Evolutionary conservation across 2,329 filamentous ascomycete species (phyloP).

Genomic region (Thelonectria olida): DNA sequence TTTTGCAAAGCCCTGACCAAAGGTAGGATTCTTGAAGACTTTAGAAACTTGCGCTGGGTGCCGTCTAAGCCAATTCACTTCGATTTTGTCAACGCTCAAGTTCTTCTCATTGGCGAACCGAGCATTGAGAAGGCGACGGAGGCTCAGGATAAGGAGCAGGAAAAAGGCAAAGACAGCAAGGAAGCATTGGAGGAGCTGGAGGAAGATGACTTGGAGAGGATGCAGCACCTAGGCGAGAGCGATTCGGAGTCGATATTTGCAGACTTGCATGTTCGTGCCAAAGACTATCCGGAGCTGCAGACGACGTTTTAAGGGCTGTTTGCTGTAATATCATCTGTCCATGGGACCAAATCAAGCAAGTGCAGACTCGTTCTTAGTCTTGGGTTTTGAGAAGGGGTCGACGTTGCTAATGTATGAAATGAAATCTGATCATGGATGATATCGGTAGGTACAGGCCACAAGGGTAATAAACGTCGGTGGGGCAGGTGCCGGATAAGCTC

Average conservation of each 20-base stretch:
- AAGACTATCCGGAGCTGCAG: constrained; percentile 41
- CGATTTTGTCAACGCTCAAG: constrained; percentile 77
- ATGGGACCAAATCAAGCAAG: background rate
- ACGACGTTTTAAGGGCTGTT: constrained; percentile 39
- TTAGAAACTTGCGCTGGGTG: constrained; percentile 77
- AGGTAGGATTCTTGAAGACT: constrained; percentile 73
- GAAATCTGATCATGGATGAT: no score
- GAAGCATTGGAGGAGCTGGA: constrained; percentile 80
- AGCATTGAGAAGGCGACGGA: constrained; percentile 66
- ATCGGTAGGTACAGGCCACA: no score
- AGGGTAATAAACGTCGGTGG: no score
- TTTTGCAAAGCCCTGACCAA: no score
- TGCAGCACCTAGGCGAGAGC: constrained; percentile 60
- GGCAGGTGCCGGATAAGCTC: no score
- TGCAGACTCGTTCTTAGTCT: no score
- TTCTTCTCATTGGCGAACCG: constrained; percentile 80
- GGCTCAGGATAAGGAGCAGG: constrained; percentile 41
- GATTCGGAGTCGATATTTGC: constrained; percentile 48
- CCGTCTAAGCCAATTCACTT: constrained; percentile 78
- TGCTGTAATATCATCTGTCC: background rate
- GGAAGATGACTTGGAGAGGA: constrained; percentile 75
- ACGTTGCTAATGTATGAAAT: no score
- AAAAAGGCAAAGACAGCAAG: constrained; percentile 55
- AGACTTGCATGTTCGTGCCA: constrained; percentile 33
- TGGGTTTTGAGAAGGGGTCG: no score